Base-by-base conservation (phyloP, 2,329 filamentous ascomycete species). In the Endocalyx cinctus region DNA sequence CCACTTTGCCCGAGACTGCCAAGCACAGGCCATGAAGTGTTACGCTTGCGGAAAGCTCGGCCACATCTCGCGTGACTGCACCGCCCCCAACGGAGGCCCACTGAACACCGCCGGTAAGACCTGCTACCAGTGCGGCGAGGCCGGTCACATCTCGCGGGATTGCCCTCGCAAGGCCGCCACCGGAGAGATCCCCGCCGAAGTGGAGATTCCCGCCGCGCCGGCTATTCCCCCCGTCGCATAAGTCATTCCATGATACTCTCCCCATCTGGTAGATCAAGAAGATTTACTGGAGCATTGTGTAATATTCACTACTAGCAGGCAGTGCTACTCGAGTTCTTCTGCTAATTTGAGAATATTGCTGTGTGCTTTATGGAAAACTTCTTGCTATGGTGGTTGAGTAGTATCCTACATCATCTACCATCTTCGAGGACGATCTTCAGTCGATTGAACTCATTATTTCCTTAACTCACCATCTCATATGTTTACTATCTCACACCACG, bases 21-120 rank as follows among this genome's bases (percentile, higher is more conserved):
- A 97, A 72, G 89, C 92, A 50, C 88, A 95, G 66, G 87, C 88
- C 44, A 94, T 95, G 87, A 96, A 96, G 72, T 96, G 89, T 75
- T 96, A 95, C 57, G 89, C 89, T 48, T 96, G 89, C 60, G 89
- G 89, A 60, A 95, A 95, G 72, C 79, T 94, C 50, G 87, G 87
- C 32, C 88, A 95, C 69, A 95, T 95, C 63, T 94, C 86, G 10
- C 72, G 74, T 53, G 92, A 98, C 66, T 98, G 92, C 74, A 95
- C 89, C 29, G 87, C 90, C 42, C 90, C 92, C 45, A 97, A 97
- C 63, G 92, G 92, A 37, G 92, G 92, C 16, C 88, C 90, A 29
- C 74, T 97, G 48, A 96, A 92, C 77, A 94, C 87, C 45, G 87
- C 87, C 43, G 90, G 90, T 58, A 98, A 97, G 80, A 95, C 89